phyloP scores from a whole-genome alignment of 331 rosid species.

The Pyracantha coccinea region DNA sequence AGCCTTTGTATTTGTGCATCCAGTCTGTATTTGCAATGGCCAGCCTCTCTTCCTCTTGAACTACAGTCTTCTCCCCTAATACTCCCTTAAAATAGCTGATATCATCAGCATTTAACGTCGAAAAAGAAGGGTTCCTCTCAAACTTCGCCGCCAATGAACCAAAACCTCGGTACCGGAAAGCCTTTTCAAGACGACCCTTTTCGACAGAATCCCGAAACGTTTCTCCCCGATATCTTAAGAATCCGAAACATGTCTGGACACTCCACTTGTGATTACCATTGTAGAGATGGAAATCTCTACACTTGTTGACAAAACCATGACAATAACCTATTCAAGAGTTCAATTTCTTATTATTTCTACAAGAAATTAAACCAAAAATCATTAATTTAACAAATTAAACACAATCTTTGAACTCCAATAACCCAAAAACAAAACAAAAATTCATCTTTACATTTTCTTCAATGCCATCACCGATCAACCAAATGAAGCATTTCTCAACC shows the following conservation, averaged over 20 bases:
- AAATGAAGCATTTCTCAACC: not conserved
- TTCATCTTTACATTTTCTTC: not conserved
- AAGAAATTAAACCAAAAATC: not conserved
- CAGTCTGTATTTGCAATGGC: constrained; percentile 69
- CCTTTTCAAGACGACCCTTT: constrained; percentile 16
- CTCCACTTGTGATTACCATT: constrained; percentile 7
- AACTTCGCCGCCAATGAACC: constrained; percentile 36
- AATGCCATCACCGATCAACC: not conserved
- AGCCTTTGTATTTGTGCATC: constrained; percentile 81
- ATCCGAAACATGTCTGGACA: not conserved
- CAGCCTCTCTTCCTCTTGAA: constrained; percentile 78
- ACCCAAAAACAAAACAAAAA: not conserved
- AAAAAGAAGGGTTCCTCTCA: constrained; percentile 53
- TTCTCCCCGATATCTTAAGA: constrained; percentile 1
- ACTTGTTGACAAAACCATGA: not conserved
- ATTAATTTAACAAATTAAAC: not conserved
- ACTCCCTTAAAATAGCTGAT: constrained; percentile 54
- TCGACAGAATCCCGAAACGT: constrained; percentile 6
- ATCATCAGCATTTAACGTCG: constrained; percentile 56
- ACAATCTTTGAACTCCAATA: not conserved
- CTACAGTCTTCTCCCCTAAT: constrained; percentile 66
- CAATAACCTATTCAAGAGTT: not conserved
- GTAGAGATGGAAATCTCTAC: not conserved
- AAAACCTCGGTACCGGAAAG: constrained; percentile 23
- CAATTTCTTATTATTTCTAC: not conserved